Evolutionary conservation across 2,329 filamentous ascomycete species (phyloP), one percentile per base, ranked within the genome.

Genomic region (Fusarium burgessii): DNA sequence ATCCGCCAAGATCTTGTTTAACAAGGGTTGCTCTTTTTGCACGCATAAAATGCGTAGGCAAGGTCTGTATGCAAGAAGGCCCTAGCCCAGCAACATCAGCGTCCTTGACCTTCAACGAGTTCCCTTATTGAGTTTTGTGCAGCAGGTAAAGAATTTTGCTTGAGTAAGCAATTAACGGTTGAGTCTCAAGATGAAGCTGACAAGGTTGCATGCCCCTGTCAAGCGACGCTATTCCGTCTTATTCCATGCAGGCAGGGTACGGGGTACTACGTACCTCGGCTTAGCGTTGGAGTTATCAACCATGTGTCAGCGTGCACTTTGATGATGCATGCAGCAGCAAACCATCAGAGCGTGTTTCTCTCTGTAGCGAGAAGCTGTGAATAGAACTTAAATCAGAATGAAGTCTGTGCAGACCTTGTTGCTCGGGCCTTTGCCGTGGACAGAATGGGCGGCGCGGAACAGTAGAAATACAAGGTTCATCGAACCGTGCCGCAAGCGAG

Each of bases 191-290:
- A 51, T 40, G 32, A 65, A 51, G 63, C 47, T 64, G 64, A 72
- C 68, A 71, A 63, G 68, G 68, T 55, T 70, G 55, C 42, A 56
- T 52, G 29, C 47, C 68, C 63, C 45, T 65, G 68, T 58, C 49
- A 58, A 55, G 40, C 47, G 25, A 42, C 42, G 23, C 45, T 56
- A 38, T 67, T 62, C 51, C 41, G 49, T 65, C 50, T 58, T 55
- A 50, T 62, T 47, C 45, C 38, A 59, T 50, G 32, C 49, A 41
- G 17, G 17, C 49, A 41, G 17, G 17, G 32, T 33, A 61, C 47
- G 41, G 43, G 27, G 47, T 17, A 40, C 40, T 70, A 57, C 23
- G 6, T 23, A 23, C 55, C 61, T 71, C 59, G 65, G 64, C 51
- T 58, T 57, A 27, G 36, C 45, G 50, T 20, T 41, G 29, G 13